A percentile compares a stretch with the other conserved stretches of the same genome.
Conservation (phyloP, 176 grass and related monocot genomes). For the Cocos nucifera region DNA sequence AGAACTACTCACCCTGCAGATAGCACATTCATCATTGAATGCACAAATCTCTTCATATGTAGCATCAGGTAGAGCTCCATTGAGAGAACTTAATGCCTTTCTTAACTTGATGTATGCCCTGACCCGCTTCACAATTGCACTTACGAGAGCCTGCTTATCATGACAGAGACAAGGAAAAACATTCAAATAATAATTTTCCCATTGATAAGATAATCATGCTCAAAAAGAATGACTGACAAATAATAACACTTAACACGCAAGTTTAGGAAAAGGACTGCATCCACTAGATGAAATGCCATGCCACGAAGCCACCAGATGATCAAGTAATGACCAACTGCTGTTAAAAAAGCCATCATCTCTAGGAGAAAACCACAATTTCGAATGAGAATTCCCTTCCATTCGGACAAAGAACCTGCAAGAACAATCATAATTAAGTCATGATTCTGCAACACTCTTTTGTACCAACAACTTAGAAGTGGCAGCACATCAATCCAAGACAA, state of each 20-base stretch:
- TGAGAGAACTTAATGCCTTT: constrained; percentile 70
- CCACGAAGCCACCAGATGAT: constrained; percentile 94
- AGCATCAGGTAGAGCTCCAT: constrained; percentile 89
- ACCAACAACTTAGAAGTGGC: too few relatives aligned
- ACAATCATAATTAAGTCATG: constrained; percentile 3
- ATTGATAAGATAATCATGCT: too few relatives aligned
- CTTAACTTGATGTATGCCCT: constrained; percentile 66
- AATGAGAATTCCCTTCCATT: constrained; percentile 70
- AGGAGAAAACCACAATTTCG: constrained; percentile 85
- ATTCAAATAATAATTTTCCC: too few relatives aligned
- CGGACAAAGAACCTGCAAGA: constrained; percentile 76
- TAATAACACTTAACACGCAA: constrained; percentile 63
- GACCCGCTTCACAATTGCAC: constrained; percentile 70
- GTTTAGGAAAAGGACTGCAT: constrained; percentile 84
- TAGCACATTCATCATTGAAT: constrained; percentile 95
- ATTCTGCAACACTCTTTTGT: too few relatives aligned
- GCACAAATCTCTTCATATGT: constrained; percentile 80
- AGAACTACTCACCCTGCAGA: constrained; percentile 70
- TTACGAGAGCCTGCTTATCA: constrained; percentile 58
- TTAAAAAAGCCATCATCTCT: constrained; percentile 62
- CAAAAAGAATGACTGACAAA: too few relatives aligned
- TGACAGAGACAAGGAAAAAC: too few relatives aligned
- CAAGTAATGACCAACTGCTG: constrained; percentile 81
- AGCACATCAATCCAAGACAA: too few relatives aligned
- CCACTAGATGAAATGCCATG: constrained; percentile 90